phyloP scores from a whole-genome alignment of 768 basidiomycete species.

The Leccinum incarnatum region DNA sequence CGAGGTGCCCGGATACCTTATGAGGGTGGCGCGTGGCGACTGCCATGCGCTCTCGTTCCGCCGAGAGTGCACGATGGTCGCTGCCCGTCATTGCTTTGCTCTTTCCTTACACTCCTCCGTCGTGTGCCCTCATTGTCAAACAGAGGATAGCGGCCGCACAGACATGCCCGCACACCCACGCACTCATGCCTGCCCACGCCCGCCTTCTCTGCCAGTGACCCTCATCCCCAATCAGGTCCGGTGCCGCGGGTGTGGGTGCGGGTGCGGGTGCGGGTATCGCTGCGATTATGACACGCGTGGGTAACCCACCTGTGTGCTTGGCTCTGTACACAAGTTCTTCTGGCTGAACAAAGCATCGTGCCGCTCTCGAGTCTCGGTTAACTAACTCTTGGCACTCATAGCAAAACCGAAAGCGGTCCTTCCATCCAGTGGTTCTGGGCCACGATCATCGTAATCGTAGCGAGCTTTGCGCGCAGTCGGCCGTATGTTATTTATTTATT shows the following conservation, averaged over 20 bases:
- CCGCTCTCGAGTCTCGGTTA: too few relatives aligned
- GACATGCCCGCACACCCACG: neutral
- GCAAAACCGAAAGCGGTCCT: too few relatives aligned
- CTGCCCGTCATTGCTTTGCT: neutral
- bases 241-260: neutral
- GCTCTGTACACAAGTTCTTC: too few relatives aligned
- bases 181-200: too few relatives aligned
- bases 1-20: neutral
- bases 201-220: neutral
- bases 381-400: too few relatives aligned
- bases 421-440: too few relatives aligned
- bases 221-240: neutral
- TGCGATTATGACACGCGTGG: neutral
- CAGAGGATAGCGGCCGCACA: neutral
- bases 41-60: too few relatives aligned
- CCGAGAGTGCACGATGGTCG: neutral
- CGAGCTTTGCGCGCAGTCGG: too few relatives aligned
- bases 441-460: too few relatives aligned
- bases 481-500: neutral
- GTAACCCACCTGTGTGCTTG: too few relatives aligned
- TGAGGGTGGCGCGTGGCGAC: neutral
- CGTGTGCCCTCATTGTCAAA: neutral
- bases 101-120: neutral
- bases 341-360: too few relatives aligned
- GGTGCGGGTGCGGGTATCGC: too few relatives aligned